Evolutionary conservation across 1,284 basidiomycete species (phyloP), one percentile per base, ranked within the genome.

Genomic region (Phlebopus sp.): DNA sequence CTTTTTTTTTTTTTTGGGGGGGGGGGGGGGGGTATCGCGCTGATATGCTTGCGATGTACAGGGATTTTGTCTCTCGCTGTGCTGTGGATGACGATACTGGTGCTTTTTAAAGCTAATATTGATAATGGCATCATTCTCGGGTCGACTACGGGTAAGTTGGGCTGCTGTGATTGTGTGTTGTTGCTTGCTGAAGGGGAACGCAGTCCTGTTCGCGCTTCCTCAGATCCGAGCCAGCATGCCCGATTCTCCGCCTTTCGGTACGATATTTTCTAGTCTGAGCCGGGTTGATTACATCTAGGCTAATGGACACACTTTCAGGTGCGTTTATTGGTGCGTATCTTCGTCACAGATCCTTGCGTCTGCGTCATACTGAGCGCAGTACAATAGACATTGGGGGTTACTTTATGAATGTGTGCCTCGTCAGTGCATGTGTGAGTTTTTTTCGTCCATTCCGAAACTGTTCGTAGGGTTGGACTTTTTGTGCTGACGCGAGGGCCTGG

Each of bases 51-150:
- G 6, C 9, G 29, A 9, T 15, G 3, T 31, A 18, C 32, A 48
- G 46, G 46, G 46, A 18, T 37, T 6, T 27, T 48, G 19, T 48
- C 46, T 13, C 21, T 45, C 10, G n/a, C 46, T 6, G 5, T 47
- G 14, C 34, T 47, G 27, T 47, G 42, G 39, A 45, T 47, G 46
- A 47, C 46, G 30, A 44, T 47, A 10, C 31, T 47, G 4, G 46
- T 47, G 11, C 31, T 47, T 18, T 47, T 45, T 18, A n/a, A 14
- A 17, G 31, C 23, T 5, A 25, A 36, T 4, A 13, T 47, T 18
- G 27, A 47, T 9, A 25, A 41, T 9, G 31, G 35, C 8, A 31
- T 47, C 25, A 29, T 47, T 18, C 32, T 47, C 21, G 29, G 15
- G 7, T 47, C 46, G n/a, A 45, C 46, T 15, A 9, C 46, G 18